These are phyloP conservation scores for Fusarium floridanum DNA, from an alignment of 2,329 filamentous ascomycete species.

Conservation along the genomic window DNA sequence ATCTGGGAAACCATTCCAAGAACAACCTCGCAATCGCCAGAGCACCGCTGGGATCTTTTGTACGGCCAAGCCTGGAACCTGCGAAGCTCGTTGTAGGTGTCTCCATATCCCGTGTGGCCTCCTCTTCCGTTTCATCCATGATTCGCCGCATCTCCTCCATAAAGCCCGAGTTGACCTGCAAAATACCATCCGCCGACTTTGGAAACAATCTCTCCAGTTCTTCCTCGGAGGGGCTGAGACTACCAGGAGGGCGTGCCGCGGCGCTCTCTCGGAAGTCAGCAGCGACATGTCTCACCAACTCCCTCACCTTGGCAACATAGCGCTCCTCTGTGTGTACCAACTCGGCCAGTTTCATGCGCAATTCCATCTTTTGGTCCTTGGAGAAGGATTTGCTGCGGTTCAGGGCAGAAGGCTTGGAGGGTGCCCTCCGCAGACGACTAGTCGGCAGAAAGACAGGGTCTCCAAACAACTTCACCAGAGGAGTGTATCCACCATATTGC, in stretches of 20 bases:
- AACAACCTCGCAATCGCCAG: constrained; percentile 83
- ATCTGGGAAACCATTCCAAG: constrained; percentile 92
- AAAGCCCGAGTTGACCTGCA: constrained; percentile 85
- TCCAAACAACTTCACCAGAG: constrained; percentile 83
- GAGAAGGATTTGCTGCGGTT: constrained; percentile 84
- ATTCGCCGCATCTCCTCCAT: constrained; percentile 80
- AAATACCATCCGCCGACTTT: constrained; percentile 81
- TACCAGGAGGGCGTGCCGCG: constrained; percentile 67
- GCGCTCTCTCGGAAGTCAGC: constrained; percentile 82
- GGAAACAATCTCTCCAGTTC: constrained; percentile 86
- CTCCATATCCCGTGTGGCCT: constrained; percentile 82
- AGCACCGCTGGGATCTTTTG: constrained; percentile 82
- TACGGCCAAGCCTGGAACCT: constrained; percentile 60
- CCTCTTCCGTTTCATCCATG: constrained; percentile 86
- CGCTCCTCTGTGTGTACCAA: constrained; percentile 93
- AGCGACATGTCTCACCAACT: constrained; percentile 84
- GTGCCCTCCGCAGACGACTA: constrained; percentile 83
- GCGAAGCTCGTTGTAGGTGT: constrained; percentile 58
- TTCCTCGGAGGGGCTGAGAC: constrained; percentile 77
- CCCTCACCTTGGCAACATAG: constrained; percentile 89
- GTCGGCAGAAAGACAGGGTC: constrained; percentile 90
- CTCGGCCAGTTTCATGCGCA: constrained; percentile 91
- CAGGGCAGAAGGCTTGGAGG: constrained; percentile 85
- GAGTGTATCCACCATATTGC: constrained; percentile 83
- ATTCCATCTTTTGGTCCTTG: constrained; percentile 83